phyloP scores from a whole-genome alignment of 2,329 filamentous ascomycete genomes.

The Metarhizium robertsii region DNA sequence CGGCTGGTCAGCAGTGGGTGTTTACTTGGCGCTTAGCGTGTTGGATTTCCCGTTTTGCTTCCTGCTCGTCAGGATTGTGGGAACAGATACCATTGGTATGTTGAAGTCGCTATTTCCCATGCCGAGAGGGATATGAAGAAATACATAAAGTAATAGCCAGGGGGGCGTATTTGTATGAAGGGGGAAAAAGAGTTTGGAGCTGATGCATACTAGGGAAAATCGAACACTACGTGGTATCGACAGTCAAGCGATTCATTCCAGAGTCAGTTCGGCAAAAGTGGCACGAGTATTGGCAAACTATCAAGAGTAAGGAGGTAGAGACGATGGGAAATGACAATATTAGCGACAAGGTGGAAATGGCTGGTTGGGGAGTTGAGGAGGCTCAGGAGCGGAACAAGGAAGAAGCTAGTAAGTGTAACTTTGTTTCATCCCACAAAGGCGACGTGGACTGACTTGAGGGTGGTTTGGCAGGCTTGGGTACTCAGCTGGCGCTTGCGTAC shows the following conservation, averaged over 20 bases:
- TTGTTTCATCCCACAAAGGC: neutral
- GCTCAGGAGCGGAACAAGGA: constrained; percentile 51
- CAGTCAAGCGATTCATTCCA: constrained; percentile 49
- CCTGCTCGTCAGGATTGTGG: constrained; percentile 70
- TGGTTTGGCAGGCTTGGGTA: constrained; percentile 47
- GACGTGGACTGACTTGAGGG: constrained; percentile 11
- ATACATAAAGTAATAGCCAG: neutral
- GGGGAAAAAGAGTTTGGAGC: neutral
- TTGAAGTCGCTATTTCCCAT: neutral
- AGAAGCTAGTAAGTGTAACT: constrained; percentile 61
- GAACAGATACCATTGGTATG: constrained; percentile 76
- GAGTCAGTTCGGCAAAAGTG: constrained; percentile 45
- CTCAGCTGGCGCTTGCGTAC: constrained; percentile 86
- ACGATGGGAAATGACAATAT: constrained; percentile 32
- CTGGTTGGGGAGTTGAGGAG: constrained; percentile 52
- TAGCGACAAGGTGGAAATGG: constrained; percentile 39
- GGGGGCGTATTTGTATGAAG: neutral
- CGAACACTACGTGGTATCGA: constrained; percentile 59
- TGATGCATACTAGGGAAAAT: constrained; percentile 34
- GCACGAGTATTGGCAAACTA: constrained; percentile 37
- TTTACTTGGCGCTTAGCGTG: constrained; percentile 75
- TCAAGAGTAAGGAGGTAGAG: constrained; percentile 36
- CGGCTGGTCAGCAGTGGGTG: constrained; percentile 86
- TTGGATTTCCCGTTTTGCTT: constrained; percentile 96
- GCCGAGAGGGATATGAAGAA: neutral